Evolutionary conservation across 1,139 yeast species (phyloP).

Genomic region (Pichia sp.): DNA sequence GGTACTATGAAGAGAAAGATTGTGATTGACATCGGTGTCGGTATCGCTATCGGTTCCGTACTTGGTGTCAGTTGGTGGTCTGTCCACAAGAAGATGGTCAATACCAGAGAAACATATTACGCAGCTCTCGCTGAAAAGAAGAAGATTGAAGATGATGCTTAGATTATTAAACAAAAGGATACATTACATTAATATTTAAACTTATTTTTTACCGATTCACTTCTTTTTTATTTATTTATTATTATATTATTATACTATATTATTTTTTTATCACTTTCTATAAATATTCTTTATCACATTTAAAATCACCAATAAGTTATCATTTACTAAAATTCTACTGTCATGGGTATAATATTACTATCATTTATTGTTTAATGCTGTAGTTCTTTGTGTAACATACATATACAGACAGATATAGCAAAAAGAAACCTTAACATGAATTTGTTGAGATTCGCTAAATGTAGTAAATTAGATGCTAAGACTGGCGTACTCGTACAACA

Average conservation of each 20-base stretch:
- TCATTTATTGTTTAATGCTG: too few species aligned
- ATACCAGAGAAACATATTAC: conserved; percentile 80
- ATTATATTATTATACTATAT: not conserved
- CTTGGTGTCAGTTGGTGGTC: conserved; percentile 66
- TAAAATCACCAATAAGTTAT: not conserved
- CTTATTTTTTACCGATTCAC: not conserved
- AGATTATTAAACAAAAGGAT: not conserved
- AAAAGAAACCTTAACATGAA: too few species aligned
- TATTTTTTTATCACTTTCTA: not conserved
- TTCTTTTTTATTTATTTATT: too few species aligned
- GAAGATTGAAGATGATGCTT: conserved; percentile 46
- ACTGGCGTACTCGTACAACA: too few species aligned
- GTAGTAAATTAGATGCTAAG: too few species aligned
- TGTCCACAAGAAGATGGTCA: conserved; percentile 65
- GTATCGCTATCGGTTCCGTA: conserved; percentile 42
- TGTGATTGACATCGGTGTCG: conserved; percentile 71
- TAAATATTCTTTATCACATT: not conserved
- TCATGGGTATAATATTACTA: too few species aligned
- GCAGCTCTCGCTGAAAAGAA: conserved; percentile 66
- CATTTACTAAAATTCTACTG: not conserved
- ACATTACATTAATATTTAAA: too few species aligned
- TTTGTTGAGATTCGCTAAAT: not conserved
- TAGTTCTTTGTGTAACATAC: too few species aligned
- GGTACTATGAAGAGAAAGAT: conserved; percentile 81
- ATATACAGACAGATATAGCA: too few species aligned